phyloP scores from a whole-genome alignment of 169 alveolate genomes.

The Blepharisma undulans region DNA sequence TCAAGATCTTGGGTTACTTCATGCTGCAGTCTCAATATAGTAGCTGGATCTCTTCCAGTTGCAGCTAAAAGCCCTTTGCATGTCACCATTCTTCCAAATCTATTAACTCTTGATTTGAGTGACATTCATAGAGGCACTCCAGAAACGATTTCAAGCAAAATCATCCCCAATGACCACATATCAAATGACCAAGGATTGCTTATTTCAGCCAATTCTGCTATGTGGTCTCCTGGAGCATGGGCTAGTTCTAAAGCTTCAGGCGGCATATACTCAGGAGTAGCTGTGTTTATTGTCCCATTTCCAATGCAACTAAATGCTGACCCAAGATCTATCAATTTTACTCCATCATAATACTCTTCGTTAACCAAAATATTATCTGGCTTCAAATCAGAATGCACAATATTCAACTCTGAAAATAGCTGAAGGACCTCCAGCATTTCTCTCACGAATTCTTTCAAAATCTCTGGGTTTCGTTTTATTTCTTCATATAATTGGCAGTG shows the following conservation, averaged over 20 bases:
- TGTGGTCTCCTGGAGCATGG: conserved; percentile 46
- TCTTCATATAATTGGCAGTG: conserved; percentile 60
- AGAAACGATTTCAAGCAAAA: conserved; percentile 70
- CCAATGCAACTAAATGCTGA: conserved; percentile 60
- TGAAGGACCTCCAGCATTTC: conserved; percentile 66
- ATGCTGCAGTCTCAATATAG: conserved; percentile 66
- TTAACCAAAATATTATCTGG: conserved; percentile 83
- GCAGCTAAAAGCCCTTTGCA: conserved; percentile 78
- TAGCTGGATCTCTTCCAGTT: conserved; percentile 71
- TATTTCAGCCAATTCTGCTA: conserved; percentile 1
- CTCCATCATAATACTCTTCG: conserved; percentile 44
- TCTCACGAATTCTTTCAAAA: conserved; percentile 68
- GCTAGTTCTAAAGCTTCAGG: conserved; percentile 75
- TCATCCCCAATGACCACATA: conserved; percentile 83
- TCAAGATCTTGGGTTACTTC: conserved; percentile 52
- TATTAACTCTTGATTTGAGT: conserved; percentile 72
- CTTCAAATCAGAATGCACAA: conserved; percentile 83
- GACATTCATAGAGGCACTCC: conserved; percentile 84
- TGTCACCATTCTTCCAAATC: conserved; percentile 55
- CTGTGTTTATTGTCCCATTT: conserved; percentile 51
- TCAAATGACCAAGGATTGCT: conserved; percentile 78
- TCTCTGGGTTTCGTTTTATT: conserved; percentile 50
- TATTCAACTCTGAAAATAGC: conserved; percentile 55
- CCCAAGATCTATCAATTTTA: conserved; percentile 83
- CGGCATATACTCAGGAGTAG: conserved; percentile 87